phyloP scores from a whole-genome alignment of 176 grass and related monocot species.

The Aechmea fasciata region DNA sequence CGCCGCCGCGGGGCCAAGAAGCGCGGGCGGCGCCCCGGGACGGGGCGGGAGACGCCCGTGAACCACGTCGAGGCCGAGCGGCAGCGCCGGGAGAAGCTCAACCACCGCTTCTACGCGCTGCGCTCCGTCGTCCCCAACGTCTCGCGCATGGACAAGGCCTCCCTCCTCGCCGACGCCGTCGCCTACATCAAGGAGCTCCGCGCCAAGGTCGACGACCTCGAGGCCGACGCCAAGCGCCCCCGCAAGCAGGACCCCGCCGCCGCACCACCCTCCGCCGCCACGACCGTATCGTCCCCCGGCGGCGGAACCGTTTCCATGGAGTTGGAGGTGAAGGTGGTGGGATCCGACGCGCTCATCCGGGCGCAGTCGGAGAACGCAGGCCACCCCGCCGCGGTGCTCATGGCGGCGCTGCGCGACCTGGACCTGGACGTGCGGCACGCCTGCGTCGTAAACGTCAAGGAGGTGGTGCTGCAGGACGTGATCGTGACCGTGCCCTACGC shows the following conservation, averaged over 20 bases:
- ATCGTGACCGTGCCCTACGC: background rate
- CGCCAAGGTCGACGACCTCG: constrained; percentile 10
- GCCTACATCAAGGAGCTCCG: constrained; percentile 36
- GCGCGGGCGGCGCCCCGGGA: constrained; percentile 26
- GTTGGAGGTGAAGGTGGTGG: background rate
- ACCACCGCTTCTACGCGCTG: constrained; percentile 43
- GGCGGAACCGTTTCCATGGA: background rate
- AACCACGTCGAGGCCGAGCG: constrained; percentile 45
- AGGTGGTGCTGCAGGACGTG: constrained; percentile 2
- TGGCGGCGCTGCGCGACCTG: constrained; percentile 5
- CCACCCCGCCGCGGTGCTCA: constrained; percentile 3
- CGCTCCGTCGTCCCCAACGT: constrained; percentile 37
- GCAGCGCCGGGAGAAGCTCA: constrained; percentile 35
- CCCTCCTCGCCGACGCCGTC: constrained; percentile 31
- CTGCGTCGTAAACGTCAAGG: background rate
- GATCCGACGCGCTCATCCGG: background rate
- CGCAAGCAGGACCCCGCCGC: constrained; percentile 2
- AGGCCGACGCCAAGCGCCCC: constrained; percentile 7
- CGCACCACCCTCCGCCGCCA: background rate
- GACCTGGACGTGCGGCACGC: constrained; percentile 1
- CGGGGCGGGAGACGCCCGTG: constrained; percentile 17
- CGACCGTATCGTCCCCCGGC: constrained; percentile 5
- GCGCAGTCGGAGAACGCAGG: background rate
- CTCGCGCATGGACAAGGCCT: constrained; percentile 49
- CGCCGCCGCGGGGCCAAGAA: constrained; percentile 16